Evolutionary conservation across 305 asterid genomes (phyloP), one percentile per base, ranked within the genome.

Genomic region (Stenogyne calaminthoides): DNA sequence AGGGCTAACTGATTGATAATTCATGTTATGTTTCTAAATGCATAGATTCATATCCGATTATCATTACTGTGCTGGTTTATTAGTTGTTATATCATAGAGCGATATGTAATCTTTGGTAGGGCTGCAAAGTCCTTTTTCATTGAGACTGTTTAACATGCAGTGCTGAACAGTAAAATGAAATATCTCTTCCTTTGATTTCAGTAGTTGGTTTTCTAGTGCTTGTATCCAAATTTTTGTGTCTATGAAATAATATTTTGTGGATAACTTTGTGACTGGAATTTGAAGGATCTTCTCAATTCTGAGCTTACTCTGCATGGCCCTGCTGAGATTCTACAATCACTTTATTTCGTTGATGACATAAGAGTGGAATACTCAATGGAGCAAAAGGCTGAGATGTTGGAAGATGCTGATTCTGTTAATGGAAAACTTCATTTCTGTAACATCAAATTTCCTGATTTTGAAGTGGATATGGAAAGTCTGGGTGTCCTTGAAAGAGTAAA

Each of bases 261-360:
- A 36, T 76, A 32, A 60, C 52, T 67, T 64, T 16, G 36, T 59
- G 68, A 51, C 36, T 65, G 36, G 73, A 74, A 69, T 77, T 80
- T 84, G 81, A 93, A 95, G 98, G 97, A 86, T 67, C 73, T 77
- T 71, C 86, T 76, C 29, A 75, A 60, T 78, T 73, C 80, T 83
- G 91, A 82, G 71, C 74, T 81, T 77, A 68, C 52, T 58, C 74
- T 78, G 79, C 89, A 81, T n/a, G 75, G 87, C 78, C 82, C 78
- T 65, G 73, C 67, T 63, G 86, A 87, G 75, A 81, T 86, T 82
- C 88, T 79, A 65, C 87, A 82, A 67, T 78, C 87, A 70, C 74
- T 93, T 77, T 91, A 74, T 84, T 83, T 91, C 69, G 87, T 92
- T 76, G 94, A 84, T 70, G 78, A 81, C 69, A 76, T 90, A 59